Percentiles rank a stretch among this genome's conserved stretches.
These are phyloP conservation scores for Pseudonitzschia pungens DNA, from an alignment of 108 stramenopile species.

Conservation along the genomic window DNA sequence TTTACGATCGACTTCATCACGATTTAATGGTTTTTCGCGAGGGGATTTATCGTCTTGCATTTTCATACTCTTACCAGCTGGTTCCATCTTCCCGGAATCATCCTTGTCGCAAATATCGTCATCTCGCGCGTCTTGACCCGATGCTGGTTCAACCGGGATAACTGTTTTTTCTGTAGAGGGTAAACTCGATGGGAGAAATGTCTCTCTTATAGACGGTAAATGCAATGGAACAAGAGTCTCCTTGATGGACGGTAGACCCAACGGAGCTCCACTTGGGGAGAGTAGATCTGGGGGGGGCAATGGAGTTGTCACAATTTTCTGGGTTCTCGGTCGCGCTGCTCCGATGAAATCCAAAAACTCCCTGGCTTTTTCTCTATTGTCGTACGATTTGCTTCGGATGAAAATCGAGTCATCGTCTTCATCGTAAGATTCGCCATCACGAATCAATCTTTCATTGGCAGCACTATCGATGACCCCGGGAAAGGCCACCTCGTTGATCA, in stretches of 20 bases:
- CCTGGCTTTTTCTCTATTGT: not conserved
- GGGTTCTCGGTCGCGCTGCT: not conserved
- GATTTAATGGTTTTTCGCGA: too few relatives aligned
- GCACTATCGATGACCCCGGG: conserved; percentile 5
- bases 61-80: too few relatives aligned
- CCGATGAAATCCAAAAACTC: not conserved
- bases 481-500: conserved; percentile 13
- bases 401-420: not conserved
- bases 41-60: too few relatives aligned
- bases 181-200: not conserved
- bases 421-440: not conserved
- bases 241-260: not conserved
- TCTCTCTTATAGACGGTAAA: too few relatives aligned
- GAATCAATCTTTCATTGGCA: not conserved
- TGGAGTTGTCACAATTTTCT: not conserved
- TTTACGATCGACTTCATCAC: too few relatives aligned
- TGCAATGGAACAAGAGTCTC: too few relatives aligned
- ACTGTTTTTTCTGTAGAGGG: not conserved
- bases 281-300: not conserved
- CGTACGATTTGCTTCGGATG: not conserved
- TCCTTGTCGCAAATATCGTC: not conserved
- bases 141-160: not conserved
- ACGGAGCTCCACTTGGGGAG: not conserved
- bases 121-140: not conserved
- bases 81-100: too few relatives aligned